Evolutionary conservation across 2,329 filamentous ascomycete genomes (phyloP).

Genomic region (Botryotinia narcissicola): DNA sequence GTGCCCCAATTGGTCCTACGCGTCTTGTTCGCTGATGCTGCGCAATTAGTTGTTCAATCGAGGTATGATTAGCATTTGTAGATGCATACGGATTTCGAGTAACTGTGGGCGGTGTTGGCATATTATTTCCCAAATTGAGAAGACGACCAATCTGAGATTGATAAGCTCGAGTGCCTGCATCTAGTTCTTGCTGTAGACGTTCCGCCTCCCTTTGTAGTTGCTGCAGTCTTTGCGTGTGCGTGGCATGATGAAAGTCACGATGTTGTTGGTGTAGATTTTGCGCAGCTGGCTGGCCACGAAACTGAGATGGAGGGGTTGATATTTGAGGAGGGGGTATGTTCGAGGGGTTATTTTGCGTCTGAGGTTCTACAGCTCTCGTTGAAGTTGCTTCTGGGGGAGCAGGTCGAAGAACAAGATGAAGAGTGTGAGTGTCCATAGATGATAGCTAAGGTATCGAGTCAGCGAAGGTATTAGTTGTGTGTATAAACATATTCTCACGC

Average conservation of each 20-base stretch:
- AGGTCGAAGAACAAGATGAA: conserved; percentile 54
- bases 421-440: conserved; percentile 48
- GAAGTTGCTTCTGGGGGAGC: conserved; percentile 24
- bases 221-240: conserved; percentile 41
- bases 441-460: conserved; percentile 41
- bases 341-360: conserved; percentile 8
- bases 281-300: conserved; percentile 25
- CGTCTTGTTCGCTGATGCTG: conserved; percentile 22
- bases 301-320: conserved; percentile 22
- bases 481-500: conserved; percentile 30
- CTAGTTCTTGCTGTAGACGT: conserved; percentile 42
- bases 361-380: conserved; percentile 15
- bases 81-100: conserved; percentile 9
- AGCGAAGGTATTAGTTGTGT: conserved; percentile 19
- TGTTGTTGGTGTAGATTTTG: conserved; percentile 32
- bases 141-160: conserved; percentile 4
- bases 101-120: conserved; percentile 2
- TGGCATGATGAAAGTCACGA: conserved; percentile 27
- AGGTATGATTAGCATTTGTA: conserved; percentile 5
- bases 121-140: conserved; percentile 19
- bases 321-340: neutral
- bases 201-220: conserved; percentile 49
- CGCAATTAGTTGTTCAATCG: conserved; percentile 17
- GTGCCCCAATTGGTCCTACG: conserved; percentile 31
- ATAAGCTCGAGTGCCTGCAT: conserved; percentile 23